phyloP scores from a whole-genome alignment of 495 filamentous ascomycete genomes.

The Trichoderma asperelloides region DNA sequence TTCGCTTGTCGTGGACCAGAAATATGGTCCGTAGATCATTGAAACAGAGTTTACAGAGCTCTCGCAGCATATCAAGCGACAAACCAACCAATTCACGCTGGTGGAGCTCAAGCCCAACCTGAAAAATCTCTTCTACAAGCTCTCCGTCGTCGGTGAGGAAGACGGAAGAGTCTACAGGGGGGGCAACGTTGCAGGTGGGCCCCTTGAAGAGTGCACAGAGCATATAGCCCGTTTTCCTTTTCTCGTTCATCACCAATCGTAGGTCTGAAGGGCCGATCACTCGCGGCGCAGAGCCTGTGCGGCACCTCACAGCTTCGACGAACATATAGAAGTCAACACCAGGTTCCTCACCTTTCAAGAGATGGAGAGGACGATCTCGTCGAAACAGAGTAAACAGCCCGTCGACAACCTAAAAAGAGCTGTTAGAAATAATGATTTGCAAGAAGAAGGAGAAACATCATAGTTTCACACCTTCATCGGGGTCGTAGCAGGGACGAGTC shows the following conservation, averaged over 20 bases:
- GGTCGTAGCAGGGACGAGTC: background rate
- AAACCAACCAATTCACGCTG: conserved; percentile 30
- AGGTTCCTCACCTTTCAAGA: conserved; percentile 27
- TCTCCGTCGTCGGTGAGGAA: conserved; percentile 17
- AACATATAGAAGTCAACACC: conserved; percentile 29
- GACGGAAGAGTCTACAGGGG: background rate
- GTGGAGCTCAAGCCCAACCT: conserved; percentile 34
- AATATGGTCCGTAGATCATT: conserved; percentile 37
- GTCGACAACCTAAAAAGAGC: conserved; percentile 10
- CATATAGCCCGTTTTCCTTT: conserved; percentile 15
- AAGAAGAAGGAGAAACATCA: background rate
- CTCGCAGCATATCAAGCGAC: conserved; percentile 20
- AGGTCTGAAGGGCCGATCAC: conserved; percentile 13
- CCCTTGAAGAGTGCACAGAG: conserved; percentile 19
- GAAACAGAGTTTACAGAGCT: conserved; percentile 27
- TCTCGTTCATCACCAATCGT: conserved; percentile 14
- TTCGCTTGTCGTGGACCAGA: conserved; percentile 38
- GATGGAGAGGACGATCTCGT: conserved; percentile 20
- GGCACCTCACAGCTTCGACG: conserved; percentile 14
- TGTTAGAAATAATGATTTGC: background rate
- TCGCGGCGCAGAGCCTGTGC: conserved; percentile 17
- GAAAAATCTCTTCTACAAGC: conserved; percentile 27
- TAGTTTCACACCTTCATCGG: background rate
- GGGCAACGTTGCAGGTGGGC: background rate
- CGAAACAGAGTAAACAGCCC: conserved; percentile 18